Evolutionary conservation across 2,329 filamentous ascomycete genomes (phyloP), one percentile per base, ranked within the genome.

Genomic region (Hirsutella rhossiliensis): DNA sequence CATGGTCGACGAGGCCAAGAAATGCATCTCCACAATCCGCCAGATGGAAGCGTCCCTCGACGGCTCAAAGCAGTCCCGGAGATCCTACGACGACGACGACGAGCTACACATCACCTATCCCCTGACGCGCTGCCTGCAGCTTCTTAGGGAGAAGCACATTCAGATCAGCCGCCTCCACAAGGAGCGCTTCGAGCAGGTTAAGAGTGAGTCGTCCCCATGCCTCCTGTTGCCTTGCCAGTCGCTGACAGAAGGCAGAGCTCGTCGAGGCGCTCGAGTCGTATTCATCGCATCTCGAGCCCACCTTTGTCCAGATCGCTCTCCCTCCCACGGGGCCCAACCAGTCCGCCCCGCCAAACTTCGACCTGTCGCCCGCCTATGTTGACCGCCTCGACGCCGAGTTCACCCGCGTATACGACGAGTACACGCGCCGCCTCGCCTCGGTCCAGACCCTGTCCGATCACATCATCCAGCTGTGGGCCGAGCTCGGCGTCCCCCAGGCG

Each of bases 1-100:
- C 41, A 76, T 97, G 72, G 75, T 86, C n/a, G 86, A 94, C 49
- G 87, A 97, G 62, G 89, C 88, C 18, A 81, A 92, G 57, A 80
- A 77, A 56, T 82, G 92, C 48, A 86, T 96, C 58, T 85, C 80
- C 43, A 77, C 78, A 1, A 96, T 97, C 54, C 84, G 81, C 56
- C 89, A 97, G 64, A 95, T 98, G 88, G 87, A 97, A 63, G 71
- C 77, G 7, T 94, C 90, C 0, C 73, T 98, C 20, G 86, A 92
- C 53, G 87, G 94, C 58, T 73, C 75, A 46, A 82, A 78, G 56
- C 66, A 40, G 8, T 28, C 75, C 11, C 75, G 75, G 50, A 73
- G 79, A 47, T 75, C 79, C 52, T 80, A 81, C 58, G 72, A 80
- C 44, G 78, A 84, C 36, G 72, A 78, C 46, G 77, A 84, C 44